Evolutionary conservation across 179 eudicot species (phyloP), one percentile per base, ranked within the genome.

Genomic region (Drosera spatulata): DNA sequence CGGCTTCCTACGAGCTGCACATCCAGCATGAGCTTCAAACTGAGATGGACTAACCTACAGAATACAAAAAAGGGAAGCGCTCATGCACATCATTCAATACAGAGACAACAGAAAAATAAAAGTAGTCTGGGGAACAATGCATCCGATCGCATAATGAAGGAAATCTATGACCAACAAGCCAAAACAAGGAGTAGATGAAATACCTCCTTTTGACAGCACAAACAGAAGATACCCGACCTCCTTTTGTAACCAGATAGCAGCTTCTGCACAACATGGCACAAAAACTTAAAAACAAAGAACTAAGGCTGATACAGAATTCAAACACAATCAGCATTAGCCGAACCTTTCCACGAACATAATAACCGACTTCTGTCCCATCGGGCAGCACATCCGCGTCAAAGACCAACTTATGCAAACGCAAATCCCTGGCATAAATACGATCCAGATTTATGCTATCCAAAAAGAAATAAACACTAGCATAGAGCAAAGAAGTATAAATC

Each of bases 291-390:
- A 50, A 67, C 50, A 13, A 49, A 46, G 13, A 7, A 39, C 39
- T 45, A 55, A 47, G 59, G 50, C 38, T 37, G 50, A 43, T 11
- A 41, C 33, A 22, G 33, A 22, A 1, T 22, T 22, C 33, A 49
- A 50, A 40, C 58, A 45, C 41, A 12, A 50, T 45, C 38, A 37
- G 50, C 53, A 71, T 39, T 12, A 50, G 39, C 56, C 66, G 62
- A 40, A 87, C 95, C 93, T 87, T 57, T 66, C 87, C 89, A 61
- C 70, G 77, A 37, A 65, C 69, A 64, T 65, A 80, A 74, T 89
- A 93, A 11, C 73, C 76, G 51, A 93, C 64, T 56, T 68, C 85
- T 41, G 99, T 79, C 60, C 90, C 94, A 62, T 93, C 97, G 59
- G 85, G 84, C 39, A 93, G 75, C 63, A 71, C 71, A 69, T 79